phyloP scores from a whole-genome alignment of 139 green algal genomes.

The Desmodesmus armatus region DNA sequence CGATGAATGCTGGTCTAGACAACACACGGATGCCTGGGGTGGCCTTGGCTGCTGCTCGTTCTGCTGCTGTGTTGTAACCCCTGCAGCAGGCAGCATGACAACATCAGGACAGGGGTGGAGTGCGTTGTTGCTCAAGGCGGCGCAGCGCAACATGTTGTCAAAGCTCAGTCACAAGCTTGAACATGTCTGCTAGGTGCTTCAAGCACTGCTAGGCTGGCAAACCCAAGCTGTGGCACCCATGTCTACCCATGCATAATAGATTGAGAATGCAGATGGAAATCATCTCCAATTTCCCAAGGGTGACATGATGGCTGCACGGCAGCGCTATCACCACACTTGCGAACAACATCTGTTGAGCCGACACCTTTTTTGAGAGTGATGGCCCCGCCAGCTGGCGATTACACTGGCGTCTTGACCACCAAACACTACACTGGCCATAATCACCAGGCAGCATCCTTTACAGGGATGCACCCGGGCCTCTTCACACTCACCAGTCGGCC shows the following conservation, averaged over 20 bases:
- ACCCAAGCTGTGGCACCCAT: no score
- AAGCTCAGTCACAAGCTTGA: background rate
- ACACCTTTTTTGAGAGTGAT: no score
- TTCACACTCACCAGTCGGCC: constrained; percentile 66
- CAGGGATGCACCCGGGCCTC: no score
- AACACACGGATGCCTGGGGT: constrained; percentile 60
- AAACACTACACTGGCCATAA: no score
- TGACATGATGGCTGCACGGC: no score
- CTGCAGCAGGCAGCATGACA: constrained; percentile 34
- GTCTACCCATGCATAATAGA: no score
- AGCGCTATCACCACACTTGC: no score
- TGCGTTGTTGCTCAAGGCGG: background rate
- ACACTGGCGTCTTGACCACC: no score
- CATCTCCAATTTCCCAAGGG: background rate
- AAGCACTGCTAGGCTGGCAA: background rate
- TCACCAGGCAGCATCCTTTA: no score
- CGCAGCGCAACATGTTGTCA: background rate
- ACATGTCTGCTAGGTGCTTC: background rate
- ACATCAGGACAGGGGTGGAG: background rate
- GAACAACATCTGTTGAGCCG: no score
- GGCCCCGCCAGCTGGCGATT: no score
- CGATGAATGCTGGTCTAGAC: constrained; percentile 54
- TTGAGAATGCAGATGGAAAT: background rate
- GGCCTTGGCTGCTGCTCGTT: constrained; percentile 42
- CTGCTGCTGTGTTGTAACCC: constrained; percentile 68